These are phyloP conservation scores for Heterobasidion parviporum DNA, from an alignment of 1,284 basidiomycete species.

Conservation along the genomic window DNA sequence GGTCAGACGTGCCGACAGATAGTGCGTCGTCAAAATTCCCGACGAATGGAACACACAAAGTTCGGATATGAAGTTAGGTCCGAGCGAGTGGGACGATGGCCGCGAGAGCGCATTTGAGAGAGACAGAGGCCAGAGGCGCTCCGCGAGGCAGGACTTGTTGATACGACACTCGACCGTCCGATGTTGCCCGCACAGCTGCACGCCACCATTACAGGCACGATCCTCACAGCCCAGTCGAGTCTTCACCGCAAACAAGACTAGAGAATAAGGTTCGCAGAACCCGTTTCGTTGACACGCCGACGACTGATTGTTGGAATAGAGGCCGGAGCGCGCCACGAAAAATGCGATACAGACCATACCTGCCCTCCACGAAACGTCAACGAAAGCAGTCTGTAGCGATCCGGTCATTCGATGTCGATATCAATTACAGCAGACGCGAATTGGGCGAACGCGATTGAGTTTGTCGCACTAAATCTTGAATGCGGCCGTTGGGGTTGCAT, in stretches of 20 bases:
- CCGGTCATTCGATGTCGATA: conserved; percentile 11
- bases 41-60: conserved; percentile 1
- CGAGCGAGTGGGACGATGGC: conserved; percentile 43
- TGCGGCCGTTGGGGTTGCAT: neutral
- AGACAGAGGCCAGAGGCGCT: conserved; percentile 34
- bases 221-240: conserved; percentile 24
- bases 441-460: conserved; percentile 20
- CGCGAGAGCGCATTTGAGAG: conserved; percentile 38
- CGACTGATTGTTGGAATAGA: conserved; percentile 9
- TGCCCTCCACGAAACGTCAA: conserved; percentile 17
- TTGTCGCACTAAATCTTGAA: conserved; percentile 16
- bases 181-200: conserved; percentile 34
- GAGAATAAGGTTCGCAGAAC: conserved; percentile 32
- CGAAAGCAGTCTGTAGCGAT: conserved; percentile 15
- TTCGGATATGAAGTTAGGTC: conserved; percentile 21
- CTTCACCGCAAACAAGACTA: conserved; percentile 38
- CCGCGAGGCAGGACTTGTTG: conserved; percentile 38
- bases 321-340: too few species aligned
- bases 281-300: conserved; percentile 22
- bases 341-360: conserved; percentile 8
- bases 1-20: conserved; percentile 10
- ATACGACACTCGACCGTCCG: conserved; percentile 22
- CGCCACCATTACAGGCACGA: conserved; percentile 32
- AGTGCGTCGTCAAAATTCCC: conserved; percentile 4
- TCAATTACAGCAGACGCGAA: conserved; percentile 17